Percentiles rank a stretch among this genome's conserved stretches.
These are phyloP conservation scores for Linum tenue DNA, from an alignment of 345 rosid genomes.

Conservation along the genomic window DNA sequence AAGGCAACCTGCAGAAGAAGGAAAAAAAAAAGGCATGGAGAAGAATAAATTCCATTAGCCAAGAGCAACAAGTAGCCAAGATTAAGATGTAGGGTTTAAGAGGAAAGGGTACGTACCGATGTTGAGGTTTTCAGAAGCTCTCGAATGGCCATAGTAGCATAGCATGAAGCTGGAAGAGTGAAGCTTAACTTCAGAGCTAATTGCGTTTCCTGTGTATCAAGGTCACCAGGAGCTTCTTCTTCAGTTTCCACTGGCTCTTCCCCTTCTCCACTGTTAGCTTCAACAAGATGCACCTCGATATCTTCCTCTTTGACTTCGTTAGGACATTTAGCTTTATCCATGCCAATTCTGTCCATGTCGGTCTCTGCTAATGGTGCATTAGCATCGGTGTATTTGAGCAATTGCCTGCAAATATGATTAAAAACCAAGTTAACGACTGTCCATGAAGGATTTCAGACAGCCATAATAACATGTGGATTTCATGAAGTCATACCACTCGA, in stretches of 20 bases:
- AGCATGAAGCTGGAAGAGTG: constrained; percentile 87
- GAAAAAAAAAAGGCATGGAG: neutral
- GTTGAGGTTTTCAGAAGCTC: constrained; percentile 93
- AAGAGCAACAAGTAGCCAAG: neutral
- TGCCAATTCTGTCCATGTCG: constrained; percentile 62
- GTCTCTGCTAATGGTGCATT: constrained; percentile 70
- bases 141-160: constrained; percentile 97
- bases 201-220: constrained; percentile 34
- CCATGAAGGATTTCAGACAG: too few species aligned
- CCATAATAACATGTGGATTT: too few species aligned
- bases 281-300: constrained; percentile 15
- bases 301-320: constrained; percentile 23
- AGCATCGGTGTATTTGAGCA: constrained; percentile 55
- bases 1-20: constrained; percentile 19
- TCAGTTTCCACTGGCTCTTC: constrained; percentile 12
- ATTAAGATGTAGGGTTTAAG: neutral
- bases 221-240: neutral
- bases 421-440: constrained; percentile 9
- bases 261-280: constrained; percentile 22
- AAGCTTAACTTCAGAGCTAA: constrained; percentile 70
- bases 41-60: neutral
- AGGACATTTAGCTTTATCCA: constrained; percentile 28
- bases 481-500: constrained; percentile 44
- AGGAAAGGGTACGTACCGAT: constrained; percentile 50
- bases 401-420: constrained; percentile 39